phyloP scores from a whole-genome alignment of 352 stramenopile genomes.

The Phytopythium aichiense region DNA sequence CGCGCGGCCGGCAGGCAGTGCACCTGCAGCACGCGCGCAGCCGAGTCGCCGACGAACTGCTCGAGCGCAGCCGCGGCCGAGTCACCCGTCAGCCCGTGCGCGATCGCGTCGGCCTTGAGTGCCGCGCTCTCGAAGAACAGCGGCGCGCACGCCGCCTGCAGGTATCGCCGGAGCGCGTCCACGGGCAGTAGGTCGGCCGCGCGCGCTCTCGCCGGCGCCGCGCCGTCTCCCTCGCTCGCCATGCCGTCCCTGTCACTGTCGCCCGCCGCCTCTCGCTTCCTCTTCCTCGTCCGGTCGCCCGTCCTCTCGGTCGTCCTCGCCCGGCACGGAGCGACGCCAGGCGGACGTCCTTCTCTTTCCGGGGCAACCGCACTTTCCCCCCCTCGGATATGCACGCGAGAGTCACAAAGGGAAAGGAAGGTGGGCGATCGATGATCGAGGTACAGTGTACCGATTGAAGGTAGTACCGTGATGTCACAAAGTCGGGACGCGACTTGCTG shows the following conservation, averaged over 20 bases:
- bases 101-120: constrained; percentile 39
- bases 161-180: constrained; percentile 46
- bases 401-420: too few relatives aligned
- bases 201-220: constrained; percentile 14
- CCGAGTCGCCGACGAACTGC: constrained; percentile 65
- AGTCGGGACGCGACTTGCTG: too few relatives aligned
- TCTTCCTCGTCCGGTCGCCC: neutral
- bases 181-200: constrained; percentile 37
- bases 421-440: too few relatives aligned
- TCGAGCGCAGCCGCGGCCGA: constrained; percentile 41
- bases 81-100: constrained; percentile 30
- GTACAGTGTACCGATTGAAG: too few relatives aligned
- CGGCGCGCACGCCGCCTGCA: constrained; percentile 61
- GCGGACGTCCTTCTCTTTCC: neutral
- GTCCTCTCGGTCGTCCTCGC: neutral
- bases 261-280: constrained; percentile 13
- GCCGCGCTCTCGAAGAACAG: constrained; percentile 52
- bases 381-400: too few relatives aligned
- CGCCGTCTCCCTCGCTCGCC: constrained; percentile 20
- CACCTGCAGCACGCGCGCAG: constrained; percentile 67
- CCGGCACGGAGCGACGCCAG: neutral
- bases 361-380: too few relatives aligned
- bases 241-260: constrained; percentile 13
- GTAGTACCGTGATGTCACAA: too few relatives aligned
- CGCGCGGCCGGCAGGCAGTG: constrained; percentile 45